These are phyloP conservation scores for Ophiostoma sp. DNA, from an alignment of 2,329 filamentous ascomycete genomes.

Conservation along the genomic window DNA sequence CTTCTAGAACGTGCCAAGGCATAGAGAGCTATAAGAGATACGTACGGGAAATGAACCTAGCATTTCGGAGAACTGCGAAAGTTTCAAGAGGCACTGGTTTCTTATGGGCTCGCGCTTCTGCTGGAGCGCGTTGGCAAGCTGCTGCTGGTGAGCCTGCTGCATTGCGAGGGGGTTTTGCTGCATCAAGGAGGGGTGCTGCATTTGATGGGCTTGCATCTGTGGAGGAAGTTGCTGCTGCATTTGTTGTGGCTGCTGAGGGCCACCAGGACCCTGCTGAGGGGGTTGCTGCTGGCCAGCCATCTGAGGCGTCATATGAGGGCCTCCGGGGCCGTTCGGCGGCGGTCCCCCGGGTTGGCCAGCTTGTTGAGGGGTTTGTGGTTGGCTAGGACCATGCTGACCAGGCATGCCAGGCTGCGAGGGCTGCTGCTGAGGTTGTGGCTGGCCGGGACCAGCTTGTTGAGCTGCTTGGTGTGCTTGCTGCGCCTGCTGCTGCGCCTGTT, in stretches of 20 bases:
- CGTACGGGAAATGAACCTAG: conserved; percentile 45
- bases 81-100: conserved; percentile 52
- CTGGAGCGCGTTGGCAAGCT: conserved; percentile 38
- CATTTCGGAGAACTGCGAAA: conserved; percentile 59
- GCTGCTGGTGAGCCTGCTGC: conserved; percentile 37
- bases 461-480: conserved; percentile 39
- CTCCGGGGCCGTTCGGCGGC: conserved; percentile 30
- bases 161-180: conserved; percentile 37
- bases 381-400: conserved; percentile 21
- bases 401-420: conserved; percentile 24
- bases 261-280: conserved; percentile 34
- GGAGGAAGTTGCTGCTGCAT: conserved; percentile 37
- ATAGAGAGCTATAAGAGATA: not conserved
- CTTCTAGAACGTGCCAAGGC: not conserved
- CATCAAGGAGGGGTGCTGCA: conserved; percentile 37
- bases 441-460: conserved; percentile 36
- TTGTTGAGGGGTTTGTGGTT: conserved; percentile 29
- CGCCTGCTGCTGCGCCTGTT: conserved; percentile 31
- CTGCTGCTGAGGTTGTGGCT: conserved; percentile 32
- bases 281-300: conserved; percentile 33
- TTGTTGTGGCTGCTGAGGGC: conserved; percentile 14
- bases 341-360: conserved; percentile 34
- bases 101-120: conserved; percentile 50
- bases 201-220: conserved; percentile 35
- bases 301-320: conserved; percentile 30